Base-by-base conservation (phyloP, 164 flowering plant species). In the Macadamia integrifolia region DNA sequence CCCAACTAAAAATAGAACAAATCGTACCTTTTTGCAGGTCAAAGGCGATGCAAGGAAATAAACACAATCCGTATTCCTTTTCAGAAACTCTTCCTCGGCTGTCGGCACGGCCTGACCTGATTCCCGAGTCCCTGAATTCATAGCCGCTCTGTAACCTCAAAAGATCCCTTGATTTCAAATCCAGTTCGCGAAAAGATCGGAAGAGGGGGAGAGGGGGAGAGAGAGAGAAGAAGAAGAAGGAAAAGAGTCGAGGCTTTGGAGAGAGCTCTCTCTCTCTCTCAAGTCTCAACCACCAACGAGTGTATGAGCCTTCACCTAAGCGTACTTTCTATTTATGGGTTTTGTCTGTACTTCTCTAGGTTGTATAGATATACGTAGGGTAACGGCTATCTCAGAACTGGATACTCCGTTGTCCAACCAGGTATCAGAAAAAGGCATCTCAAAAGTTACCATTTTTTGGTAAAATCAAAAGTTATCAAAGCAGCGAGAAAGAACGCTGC, bases 11-110 rank as follows among this genome's bases (percentile, higher is more conserved):
- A 65, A 65, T 49, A 59, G 64, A 58, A 29, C 28, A 43, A 67
- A 28, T 1, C 10, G 64, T 42, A 91, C 97, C 91, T 91, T 91
- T 74, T 84, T 87, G 81, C 97, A 91, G 46, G 97, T 91, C 67
- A 92, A 77, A 65, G 97, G 97, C 10, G 97, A 92, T 31, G 97
- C 97, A 3, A 92, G 89, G 67, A 92, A 92, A 78, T 92, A 92
- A 60, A 92, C 92, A 75, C 97, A 89, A 76, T 89, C 97, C 6
- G 96, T 92, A 76, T 85, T 89, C 69, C 83, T 71, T 77, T 86
- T 89, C 55, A 76, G 42, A 30, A 83, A 82, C 65, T 92, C 97
- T 9, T 89, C 95, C 49, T 87, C 93, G 4, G 77, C 80, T 3
- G 80, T 50, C 0, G 74, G 30, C 15, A 71, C 30, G 43, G 60